These are phyloP conservation scores for Kwoniella mangroviensis DNA, from an alignment of 768 basidiomycete genomes.

Conservation along the genomic window DNA sequence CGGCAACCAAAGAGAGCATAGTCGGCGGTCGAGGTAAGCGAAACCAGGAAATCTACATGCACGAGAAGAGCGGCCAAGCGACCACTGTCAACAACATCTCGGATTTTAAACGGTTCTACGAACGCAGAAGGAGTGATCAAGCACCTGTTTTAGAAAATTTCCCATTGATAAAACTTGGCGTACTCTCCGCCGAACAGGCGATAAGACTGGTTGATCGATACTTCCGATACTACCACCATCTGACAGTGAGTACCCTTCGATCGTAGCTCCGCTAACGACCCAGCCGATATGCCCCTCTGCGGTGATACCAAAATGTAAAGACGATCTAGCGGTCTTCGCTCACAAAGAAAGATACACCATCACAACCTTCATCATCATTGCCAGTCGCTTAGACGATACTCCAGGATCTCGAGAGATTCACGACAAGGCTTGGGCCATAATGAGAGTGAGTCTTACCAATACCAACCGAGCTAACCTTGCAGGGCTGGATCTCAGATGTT, in stretches of 20 bases:
- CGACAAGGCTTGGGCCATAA: constrained; percentile 44
- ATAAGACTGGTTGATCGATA: constrained; percentile 39
- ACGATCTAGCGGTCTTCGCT: constrained; percentile 45
- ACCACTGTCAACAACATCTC: not conserved
- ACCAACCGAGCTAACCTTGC: not conserved
- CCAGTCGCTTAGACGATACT: constrained; percentile 43
- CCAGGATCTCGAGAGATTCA: constrained; percentile 44
- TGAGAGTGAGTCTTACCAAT: constrained; percentile 39
- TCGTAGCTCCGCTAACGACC: not conserved
- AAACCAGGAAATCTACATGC: constrained; percentile 8
- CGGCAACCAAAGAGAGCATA: constrained; percentile 13
- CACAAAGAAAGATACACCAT: constrained; percentile 46
- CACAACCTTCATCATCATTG: constrained; percentile 53
- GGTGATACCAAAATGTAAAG: constrained; percentile 39
- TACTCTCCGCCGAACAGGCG: constrained; percentile 38
- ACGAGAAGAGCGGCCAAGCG: constrained; percentile 11
- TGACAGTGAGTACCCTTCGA: constrained; percentile 43
- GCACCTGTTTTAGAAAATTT: constrained; percentile 28
- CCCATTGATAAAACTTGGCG: constrained; percentile 45
- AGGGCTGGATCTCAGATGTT: constrained; percentile 54
- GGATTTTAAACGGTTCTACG: constrained; percentile 8
- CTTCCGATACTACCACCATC: constrained; percentile 52
- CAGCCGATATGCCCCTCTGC: constrained; percentile 48
- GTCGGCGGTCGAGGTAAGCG: not conserved
- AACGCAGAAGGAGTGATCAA: constrained; percentile 5